Evolutionary conservation across 192 early-diverging fungal species (phyloP).

Genomic region (Diversispora epigaea): DNA sequence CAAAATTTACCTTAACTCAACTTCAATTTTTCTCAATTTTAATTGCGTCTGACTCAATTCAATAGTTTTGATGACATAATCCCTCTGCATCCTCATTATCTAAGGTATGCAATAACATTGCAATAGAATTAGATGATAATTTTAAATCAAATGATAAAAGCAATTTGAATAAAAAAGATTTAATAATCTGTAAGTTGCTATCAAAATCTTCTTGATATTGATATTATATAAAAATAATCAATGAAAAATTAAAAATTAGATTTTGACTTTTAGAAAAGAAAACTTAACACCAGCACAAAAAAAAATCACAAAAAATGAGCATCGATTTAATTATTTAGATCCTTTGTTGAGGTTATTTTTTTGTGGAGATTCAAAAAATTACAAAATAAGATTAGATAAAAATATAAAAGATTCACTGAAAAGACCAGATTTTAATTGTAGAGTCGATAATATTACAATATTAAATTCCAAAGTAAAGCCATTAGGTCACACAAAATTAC

Average conservation of each 20-base stretch:
- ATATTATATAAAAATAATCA: constrained; percentile 7
- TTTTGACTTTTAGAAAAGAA: constrained; percentile 19
- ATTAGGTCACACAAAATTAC: too few species aligned
- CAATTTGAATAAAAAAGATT: constrained; percentile 26
- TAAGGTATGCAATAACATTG: constrained; percentile 16
- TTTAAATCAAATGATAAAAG: background rate
- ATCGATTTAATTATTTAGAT: constrained; percentile 16
- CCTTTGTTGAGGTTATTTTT: constrained; percentile 28
- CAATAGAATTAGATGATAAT: constrained; percentile 3
- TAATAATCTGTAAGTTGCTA: constrained; percentile 27
- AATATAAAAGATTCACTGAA: constrained; percentile 18
- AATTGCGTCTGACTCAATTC: too few species aligned
- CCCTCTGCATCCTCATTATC: background rate
- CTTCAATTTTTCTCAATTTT: too few species aligned
- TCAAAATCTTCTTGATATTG: constrained; percentile 1
- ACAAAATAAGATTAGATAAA: constrained; percentile 27
- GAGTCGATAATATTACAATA: constrained; percentile 27
- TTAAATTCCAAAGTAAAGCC: constrained; percentile 32
- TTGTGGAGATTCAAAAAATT: constrained; percentile 27
- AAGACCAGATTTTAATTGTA: constrained; percentile 29
- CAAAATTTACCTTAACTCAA: too few species aligned
- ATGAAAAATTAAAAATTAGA: background rate
- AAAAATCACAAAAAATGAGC: constrained; percentile 15
- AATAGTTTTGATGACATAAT: too few species aligned
- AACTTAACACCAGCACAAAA: background rate